These are phyloP conservation scores for Fagopyrum esculentum DNA, from an alignment of 148 eudicot genomes.

Conservation along the genomic window DNA sequence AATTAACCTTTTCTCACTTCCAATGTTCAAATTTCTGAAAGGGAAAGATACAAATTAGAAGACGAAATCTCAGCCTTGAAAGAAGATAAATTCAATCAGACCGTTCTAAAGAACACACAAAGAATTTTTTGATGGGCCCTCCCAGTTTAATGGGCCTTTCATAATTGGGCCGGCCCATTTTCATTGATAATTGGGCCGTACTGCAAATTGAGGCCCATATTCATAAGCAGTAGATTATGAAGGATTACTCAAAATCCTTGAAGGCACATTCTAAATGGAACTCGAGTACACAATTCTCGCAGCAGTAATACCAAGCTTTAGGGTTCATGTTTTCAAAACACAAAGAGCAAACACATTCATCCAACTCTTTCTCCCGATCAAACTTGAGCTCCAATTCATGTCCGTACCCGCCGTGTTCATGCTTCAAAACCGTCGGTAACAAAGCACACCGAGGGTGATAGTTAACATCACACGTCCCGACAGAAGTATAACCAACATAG, in stretches of 20 bases:
- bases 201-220: background rate
- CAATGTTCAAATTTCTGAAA: background rate
- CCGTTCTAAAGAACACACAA: background rate
- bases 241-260: background rate
- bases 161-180: background rate
- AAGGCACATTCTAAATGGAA: background rate
- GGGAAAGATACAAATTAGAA: background rate
- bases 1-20: constrained; percentile 3
- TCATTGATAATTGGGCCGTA: background rate
- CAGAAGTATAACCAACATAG: background rate
- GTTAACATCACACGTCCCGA: background rate
- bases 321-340: background rate
- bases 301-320: background rate
- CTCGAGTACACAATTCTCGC: background rate
- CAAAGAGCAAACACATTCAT: background rate
- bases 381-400: background rate
- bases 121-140: background rate
- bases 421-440: background rate
- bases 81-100: background rate
- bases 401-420: background rate
- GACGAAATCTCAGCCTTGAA: background rate
- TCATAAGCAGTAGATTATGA: too few species aligned
- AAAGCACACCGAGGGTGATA: background rate
- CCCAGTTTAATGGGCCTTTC: background rate
- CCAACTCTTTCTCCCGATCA: background rate